A percentile compares a stretch with the other conserved stretches of the same genome.
Conservation (phyloP, 202 grass and related monocot species). For the Zoysia matrella region DNA sequence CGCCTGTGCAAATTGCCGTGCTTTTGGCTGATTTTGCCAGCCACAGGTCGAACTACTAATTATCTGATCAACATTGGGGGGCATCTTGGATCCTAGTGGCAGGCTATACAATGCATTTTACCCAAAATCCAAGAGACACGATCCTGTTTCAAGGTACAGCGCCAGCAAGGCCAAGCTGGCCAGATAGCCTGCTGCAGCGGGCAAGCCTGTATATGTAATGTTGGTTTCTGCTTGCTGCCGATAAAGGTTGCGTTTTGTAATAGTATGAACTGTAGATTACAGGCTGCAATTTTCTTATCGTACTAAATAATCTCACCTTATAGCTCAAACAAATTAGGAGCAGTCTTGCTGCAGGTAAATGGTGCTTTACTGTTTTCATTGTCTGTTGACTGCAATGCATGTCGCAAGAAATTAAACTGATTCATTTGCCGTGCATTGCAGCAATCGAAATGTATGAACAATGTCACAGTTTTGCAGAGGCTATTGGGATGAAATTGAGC, state of each 20-base stretch:
- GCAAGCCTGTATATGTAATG: slow-evolving; percentile 21
- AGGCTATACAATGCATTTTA: slow-evolving; percentile 41
- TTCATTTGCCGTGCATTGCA: background rate
- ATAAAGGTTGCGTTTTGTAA: background rate
- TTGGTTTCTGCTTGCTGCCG: slow-evolving; percentile 23
- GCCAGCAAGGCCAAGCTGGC: slow-evolving; percentile 42
- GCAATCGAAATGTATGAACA: too few relatives aligned
- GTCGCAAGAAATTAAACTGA: background rate
- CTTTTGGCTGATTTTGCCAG: slow-evolving; percentile 14
- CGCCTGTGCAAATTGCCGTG: too few relatives aligned
- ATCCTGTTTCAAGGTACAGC: slow-evolving; percentile 49
- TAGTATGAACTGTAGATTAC: slow-evolving; percentile 6
- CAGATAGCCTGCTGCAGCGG: slow-evolving; percentile 24
- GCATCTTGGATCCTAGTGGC: slow-evolving; percentile 31
- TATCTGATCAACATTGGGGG: slow-evolving; percentile 42
- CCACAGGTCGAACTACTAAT: slow-evolving; percentile 6
- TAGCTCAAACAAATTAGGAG: background rate
- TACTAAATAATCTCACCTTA: background rate
- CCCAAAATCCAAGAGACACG: slow-evolving; percentile 26
- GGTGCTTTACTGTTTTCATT: background rate
- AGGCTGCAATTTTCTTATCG: background rate
- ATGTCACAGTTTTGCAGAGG: too few relatives aligned
- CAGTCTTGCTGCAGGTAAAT: background rate
- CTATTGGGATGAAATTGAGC: background rate
- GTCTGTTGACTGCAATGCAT: background rate